Percentiles rank a stretch among this genome's conserved stretches.
phyloP scores from a whole-genome alignment of 441 rosid species.

The Isatis lusitanica region DNA sequence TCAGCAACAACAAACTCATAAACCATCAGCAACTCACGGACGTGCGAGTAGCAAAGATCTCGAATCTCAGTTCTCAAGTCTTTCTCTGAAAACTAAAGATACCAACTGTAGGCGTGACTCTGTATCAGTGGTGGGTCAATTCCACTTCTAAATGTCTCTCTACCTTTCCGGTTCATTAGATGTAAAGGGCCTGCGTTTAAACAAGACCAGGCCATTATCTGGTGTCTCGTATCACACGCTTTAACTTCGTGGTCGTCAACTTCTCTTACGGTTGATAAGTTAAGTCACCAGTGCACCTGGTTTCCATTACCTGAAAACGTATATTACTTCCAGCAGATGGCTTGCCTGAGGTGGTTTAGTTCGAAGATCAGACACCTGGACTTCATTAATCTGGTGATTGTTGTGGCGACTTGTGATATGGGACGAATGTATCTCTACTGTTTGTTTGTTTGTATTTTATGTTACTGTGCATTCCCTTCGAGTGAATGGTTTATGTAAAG shows the following conservation, averaged over 20 bases:
- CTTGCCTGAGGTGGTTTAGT: conserved; percentile 85
- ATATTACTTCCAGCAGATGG: conserved; percentile 46
- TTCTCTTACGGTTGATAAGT: conserved; percentile 11
- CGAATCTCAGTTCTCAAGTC: conserved; percentile 82
- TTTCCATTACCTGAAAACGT: conserved; percentile 43
- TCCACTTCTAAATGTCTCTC: conserved; percentile 48
- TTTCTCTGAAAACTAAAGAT: conserved; percentile 77
- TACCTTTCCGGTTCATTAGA: conserved; percentile 30
- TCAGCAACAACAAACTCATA: conserved; percentile 64
- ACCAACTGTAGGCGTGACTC: conserved; percentile 61
- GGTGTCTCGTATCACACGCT: conserved; percentile 31
- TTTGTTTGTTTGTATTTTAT: conserved; percentile 24
- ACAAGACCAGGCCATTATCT: conserved; percentile 34
- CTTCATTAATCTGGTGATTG: conserved; percentile 33
- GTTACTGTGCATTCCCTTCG: conserved; percentile 26
- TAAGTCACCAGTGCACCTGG: conserved; percentile 39
- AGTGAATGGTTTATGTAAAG: conserved; percentile 39
- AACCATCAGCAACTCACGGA: conserved; percentile 64
- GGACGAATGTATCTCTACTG: neutral
- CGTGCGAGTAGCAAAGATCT: conserved; percentile 79
- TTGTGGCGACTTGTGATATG: conserved; percentile 29
- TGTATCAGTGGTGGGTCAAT: conserved; percentile 55
- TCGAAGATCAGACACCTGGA: conserved; percentile 43
- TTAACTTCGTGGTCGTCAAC: conserved; percentile 6
- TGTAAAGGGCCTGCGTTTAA: conserved; percentile 21